A percentile compares a stretch with the other conserved stretches of the same genome.
Evolutionary conservation across 2,329 filamentous ascomycete species (phyloP).

Genomic region (Penicillium sp.): DNA sequence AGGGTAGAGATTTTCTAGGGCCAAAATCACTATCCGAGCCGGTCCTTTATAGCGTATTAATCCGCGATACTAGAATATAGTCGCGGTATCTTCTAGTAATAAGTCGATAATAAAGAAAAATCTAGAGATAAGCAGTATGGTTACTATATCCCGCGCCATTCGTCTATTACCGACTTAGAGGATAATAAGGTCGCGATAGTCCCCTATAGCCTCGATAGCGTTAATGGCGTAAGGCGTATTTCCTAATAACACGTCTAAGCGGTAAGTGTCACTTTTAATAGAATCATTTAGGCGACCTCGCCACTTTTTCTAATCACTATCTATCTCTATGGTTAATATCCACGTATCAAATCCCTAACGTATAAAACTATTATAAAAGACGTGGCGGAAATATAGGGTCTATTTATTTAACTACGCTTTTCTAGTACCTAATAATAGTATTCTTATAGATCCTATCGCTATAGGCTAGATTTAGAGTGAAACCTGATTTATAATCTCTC

Average conservation of each 20-base stretch:
- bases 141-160: slow-evolving; percentile 19
- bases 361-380: slow-evolving; percentile 24
- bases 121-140: slow-evolving; percentile 14
- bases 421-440: slow-evolving; percentile 22
- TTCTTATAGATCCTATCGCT: slow-evolving; percentile 5
- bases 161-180: slow-evolving; percentile 13
- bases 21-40: slow-evolving; percentile 10
- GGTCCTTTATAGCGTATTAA: slow-evolving; percentile 17
- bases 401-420: background rate
- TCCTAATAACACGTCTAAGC: slow-evolving; percentile 15
- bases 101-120: slow-evolving; percentile 17
- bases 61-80: slow-evolving; percentile 16
- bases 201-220: slow-evolving; percentile 16
- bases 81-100: slow-evolving; percentile 10
- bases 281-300: slow-evolving; percentile 5
- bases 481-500: slow-evolving; percentile 13
- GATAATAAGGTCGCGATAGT: slow-evolving; percentile 21
- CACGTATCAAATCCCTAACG: slow-evolving; percentile 18
- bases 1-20: slow-evolving; percentile 17
- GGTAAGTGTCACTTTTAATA: slow-evolving; percentile 9
- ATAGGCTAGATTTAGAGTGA: slow-evolving; percentile 19
- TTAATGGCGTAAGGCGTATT: slow-evolving; percentile 15
- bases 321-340: slow-evolving; percentile 24
- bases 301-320: slow-evolving; percentile 17
- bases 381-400: slow-evolving; percentile 21